These are phyloP conservation scores for Stagonosporopsis cucurbitacearum DNA, from an alignment of 2,329 filamentous ascomycete species.

Conservation along the genomic window DNA sequence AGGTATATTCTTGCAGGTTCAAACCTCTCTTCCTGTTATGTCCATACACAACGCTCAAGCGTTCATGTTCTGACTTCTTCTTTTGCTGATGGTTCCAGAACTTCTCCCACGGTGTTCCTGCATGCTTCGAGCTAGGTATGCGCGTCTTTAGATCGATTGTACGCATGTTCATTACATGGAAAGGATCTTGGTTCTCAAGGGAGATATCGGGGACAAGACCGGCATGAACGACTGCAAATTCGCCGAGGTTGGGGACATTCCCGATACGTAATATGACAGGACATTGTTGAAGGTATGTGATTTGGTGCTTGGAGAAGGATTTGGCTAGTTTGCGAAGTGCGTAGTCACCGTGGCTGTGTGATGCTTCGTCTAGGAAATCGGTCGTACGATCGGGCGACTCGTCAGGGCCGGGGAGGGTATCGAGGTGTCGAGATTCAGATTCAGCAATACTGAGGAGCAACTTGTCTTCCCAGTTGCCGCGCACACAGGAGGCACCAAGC, in stretches of 20 bases:
- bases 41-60: constrained; percentile 68
- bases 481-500: constrained; percentile 78
- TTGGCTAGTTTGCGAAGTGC: constrained; percentile 62
- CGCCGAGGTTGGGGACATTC: constrained; percentile 63
- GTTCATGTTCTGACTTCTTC: constrained; percentile 43
- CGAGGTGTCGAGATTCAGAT: constrained; percentile 29
- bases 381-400: constrained; percentile 39
- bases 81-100: constrained; percentile 57
- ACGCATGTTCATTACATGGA: constrained; percentile 91
- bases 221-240: constrained; percentile 80
- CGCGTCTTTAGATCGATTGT: constrained; percentile 71
- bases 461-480: constrained; percentile 92
- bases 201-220: constrained; percentile 80
- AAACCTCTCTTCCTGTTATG: constrained; percentile 81
- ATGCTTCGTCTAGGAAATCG: constrained; percentile 38
- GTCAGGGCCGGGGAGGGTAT: constrained; percentile 36
- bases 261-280: constrained; percentile 82
- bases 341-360: constrained; percentile 43
- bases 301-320: constrained; percentile 65
- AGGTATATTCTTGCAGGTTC: constrained; percentile 71
- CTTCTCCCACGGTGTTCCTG: constrained; percentile 72
- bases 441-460: constrained; percentile 71
- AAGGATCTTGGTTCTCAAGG: constrained; percentile 75
- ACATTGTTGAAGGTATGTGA: constrained; percentile 71
- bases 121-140: constrained; percentile 58